phyloP scores from a whole-genome alignment of 75 land plant species.

The Ceratopteris richardii region DNA sequence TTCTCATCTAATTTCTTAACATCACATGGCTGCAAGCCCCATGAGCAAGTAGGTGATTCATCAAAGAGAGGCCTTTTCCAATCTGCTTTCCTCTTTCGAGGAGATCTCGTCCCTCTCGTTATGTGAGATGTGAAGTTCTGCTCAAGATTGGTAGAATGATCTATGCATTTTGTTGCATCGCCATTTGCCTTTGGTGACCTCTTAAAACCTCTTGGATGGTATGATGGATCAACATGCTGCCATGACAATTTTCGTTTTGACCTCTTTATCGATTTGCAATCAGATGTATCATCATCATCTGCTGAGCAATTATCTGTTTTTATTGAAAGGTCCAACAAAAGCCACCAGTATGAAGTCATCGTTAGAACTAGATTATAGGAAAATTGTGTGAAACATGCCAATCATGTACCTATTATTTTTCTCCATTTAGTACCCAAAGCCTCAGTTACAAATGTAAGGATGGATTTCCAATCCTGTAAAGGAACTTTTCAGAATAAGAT shows the following conservation, averaged over 20 bases:
- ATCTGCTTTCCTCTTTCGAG: background rate
- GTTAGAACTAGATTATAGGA: too few species aligned
- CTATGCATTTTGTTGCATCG: too few species aligned
- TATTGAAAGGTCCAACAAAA: too few species aligned
- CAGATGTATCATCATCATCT: background rate
- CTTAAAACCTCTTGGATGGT: background rate
- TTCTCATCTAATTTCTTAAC: too few species aligned
- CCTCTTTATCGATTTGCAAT: too few species aligned
- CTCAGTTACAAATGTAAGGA: conserved; percentile 53
- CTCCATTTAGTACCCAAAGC: conserved; percentile 52
- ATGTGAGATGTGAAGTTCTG: background rate
- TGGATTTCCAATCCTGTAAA: conserved; percentile 59
- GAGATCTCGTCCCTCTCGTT: background rate
- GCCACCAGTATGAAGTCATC: too few species aligned
- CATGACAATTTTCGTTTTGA: conserved; percentile 8
- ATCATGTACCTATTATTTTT: too few species aligned
- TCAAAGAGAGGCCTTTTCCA: too few species aligned
- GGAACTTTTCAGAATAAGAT: background rate
- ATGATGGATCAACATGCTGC: conserved; percentile 20
- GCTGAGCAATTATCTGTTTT: too few species aligned
- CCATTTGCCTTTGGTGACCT: background rate
- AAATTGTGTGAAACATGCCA: too few species aligned
- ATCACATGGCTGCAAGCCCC: too few species aligned
- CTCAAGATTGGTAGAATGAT: background rate
- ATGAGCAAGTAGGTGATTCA: too few species aligned